A percentile compares a stretch with the other conserved stretches of the same genome.
phyloP scores from a whole-genome alignment of 352 stramenopile species.

The Phytophthora pinifolia region DNA sequence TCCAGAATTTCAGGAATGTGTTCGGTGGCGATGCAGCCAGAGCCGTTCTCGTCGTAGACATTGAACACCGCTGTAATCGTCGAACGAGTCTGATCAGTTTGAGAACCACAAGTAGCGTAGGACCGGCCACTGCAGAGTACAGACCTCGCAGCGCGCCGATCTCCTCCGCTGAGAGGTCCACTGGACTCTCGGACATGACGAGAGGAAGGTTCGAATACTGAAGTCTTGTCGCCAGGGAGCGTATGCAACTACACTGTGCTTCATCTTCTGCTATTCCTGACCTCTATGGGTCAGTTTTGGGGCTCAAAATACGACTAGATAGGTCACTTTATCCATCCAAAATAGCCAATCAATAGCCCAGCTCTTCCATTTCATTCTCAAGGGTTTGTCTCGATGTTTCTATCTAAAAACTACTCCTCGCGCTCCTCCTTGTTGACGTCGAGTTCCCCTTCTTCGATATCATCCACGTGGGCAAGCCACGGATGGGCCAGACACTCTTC shows the following conservation, averaged over 20 bases:
- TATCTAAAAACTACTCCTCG: slow-evolving; percentile 31
- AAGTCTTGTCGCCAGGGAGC: background rate
- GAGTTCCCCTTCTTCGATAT: slow-evolving; percentile 8
- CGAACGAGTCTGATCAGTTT: slow-evolving; percentile 8
- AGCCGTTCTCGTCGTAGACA: slow-evolving; percentile 69
- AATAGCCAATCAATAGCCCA: slow-evolving; percentile 13
- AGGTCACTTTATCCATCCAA: slow-evolving; percentile 12
- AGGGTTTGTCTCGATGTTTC: slow-evolving; percentile 2
- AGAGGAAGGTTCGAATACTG: slow-evolving; percentile 13
- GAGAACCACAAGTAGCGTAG: background rate
- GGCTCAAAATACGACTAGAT: slow-evolving; percentile 23
- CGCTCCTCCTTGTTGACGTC: background rate
- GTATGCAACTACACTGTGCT: background rate
- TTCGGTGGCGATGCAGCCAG: slow-evolving; percentile 60
- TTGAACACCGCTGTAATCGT: slow-evolving; percentile 63
- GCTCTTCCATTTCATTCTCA: slow-evolving; percentile 21
- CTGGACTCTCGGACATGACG: slow-evolving; percentile 29
- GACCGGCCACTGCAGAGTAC: background rate
- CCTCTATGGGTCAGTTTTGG: slow-evolving; percentile 14
- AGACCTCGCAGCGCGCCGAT: slow-evolving; percentile 66
- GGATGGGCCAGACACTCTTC: slow-evolving; percentile 93
- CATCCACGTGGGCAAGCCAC: slow-evolving; percentile 82
- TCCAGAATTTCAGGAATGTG: slow-evolving; percentile 75
- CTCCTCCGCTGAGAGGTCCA: slow-evolving; percentile 73
- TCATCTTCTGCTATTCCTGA: slow-evolving; percentile 40